phyloP scores from a whole-genome alignment of 257 asterid genomes.

The Galeopsis tetrahit region DNA sequence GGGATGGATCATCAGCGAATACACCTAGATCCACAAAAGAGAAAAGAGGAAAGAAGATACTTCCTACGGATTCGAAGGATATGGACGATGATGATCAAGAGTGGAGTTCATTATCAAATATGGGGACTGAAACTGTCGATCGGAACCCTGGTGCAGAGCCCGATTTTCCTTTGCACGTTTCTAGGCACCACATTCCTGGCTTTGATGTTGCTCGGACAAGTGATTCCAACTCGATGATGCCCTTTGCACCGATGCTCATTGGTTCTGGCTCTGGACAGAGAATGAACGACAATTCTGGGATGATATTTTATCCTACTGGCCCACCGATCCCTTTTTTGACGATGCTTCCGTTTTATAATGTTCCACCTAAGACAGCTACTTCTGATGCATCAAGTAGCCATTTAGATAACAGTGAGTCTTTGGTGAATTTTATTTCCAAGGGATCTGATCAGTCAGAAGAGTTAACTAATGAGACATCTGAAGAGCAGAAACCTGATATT shows the following conservation, averaged over 20 bases:
- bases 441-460: constrained; percentile 62
- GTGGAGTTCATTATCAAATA: constrained; percentile 47
- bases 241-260: constrained; percentile 77
- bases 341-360: constrained; percentile 81
- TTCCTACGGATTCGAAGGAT: constrained; percentile 42
- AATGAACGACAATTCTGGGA: constrained; percentile 67
- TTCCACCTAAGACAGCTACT: constrained; percentile 63
- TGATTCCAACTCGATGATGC: constrained; percentile 67
- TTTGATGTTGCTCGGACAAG: constrained; percentile 73
- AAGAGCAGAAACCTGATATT: constrained; percentile 70
- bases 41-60: constrained; percentile 47
- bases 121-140: constrained; percentile 54
- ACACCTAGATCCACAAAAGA: constrained; percentile 45
- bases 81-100: constrained; percentile 68
- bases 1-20: constrained; percentile 59
- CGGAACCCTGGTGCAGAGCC: constrained; percentile 56
- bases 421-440: constrained; percentile 48
- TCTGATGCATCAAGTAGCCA: constrained; percentile 61
- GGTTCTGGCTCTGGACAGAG: constrained; percentile 70
- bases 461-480: constrained; percentile 47
- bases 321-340: constrained; percentile 95
- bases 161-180: constrained; percentile 56
- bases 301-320: constrained; percentile 88
- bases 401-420: constrained; percentile 54
- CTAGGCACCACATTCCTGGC: constrained; percentile 57